Base-by-base conservation (phyloP, 1,284 basidiomycete genomes). In the Cryptococcus hybrid region DNA sequence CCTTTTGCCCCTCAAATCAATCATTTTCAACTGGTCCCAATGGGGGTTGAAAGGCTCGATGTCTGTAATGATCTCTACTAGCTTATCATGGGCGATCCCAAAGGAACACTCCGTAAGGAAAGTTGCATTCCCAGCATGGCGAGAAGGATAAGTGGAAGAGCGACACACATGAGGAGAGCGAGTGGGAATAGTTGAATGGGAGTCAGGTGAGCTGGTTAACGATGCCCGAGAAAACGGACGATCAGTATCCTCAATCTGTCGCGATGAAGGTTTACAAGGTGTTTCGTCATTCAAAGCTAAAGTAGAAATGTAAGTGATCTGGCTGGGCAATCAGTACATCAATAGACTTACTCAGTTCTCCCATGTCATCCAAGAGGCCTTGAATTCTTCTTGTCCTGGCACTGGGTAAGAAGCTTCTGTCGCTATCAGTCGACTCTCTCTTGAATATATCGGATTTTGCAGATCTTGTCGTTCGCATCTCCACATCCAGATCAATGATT, bases 81-180 rank as follows among this genome's bases (percentile, higher is more conserved):
- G 84, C 47, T 86, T 85, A 75, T 97, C 94, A 70, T 91, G 90
- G 7, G 92, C 85, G 36, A 97, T 86, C 15, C 86, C 90, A 73
- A 99, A 99, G 35, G 93, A 97, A 70, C 93, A 96, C 69, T 97
- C 92, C 38, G 82, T 84, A 62, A 97, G 80, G 80, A 95, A 94
- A 0, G 93, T 96, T 43, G 84, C 86, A 66, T 89, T 86, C 43
- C 76, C 80, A 1, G 62, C 57, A 8, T 63, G 61, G 7, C 65
- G 42, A 7, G 61, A 48, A 4, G 58, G 45, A 55, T 57, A 50
- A 35, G 42, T 47, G 34, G 37, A 47, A 48, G 55, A 39, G 34
- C 44, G 51, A 43, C 57, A 35, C 18, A 56, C 51, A 30, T 61
- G 59, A 59, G 62, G 60, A 3, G 65, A 67, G 7, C 60, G 58